phyloP scores from a whole-genome alignment of 495 filamentous ascomycete species.

The Neurospora sp. region DNA sequence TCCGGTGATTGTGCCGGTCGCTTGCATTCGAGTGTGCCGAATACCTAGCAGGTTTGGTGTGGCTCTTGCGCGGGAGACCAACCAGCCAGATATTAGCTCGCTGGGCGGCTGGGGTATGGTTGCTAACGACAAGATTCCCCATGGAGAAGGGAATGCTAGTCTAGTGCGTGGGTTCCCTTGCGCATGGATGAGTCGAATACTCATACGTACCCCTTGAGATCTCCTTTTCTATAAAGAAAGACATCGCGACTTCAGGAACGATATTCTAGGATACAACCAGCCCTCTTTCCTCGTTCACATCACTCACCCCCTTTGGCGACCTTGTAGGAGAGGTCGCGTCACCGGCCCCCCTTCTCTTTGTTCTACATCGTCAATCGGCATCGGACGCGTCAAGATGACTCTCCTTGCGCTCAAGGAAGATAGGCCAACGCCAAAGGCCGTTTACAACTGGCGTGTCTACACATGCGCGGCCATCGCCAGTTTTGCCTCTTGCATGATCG shows the following conservation, averaged over 20 bases:
- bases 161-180: conserved; percentile 1
- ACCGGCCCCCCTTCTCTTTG: not conserved
- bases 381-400: conserved; percentile 35
- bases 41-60: not conserved
- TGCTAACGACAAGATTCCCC: conserved; percentile 3
- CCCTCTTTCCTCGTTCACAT: conserved; percentile 2
- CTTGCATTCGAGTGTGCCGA: not conserved
- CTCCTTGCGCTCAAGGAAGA: conserved; percentile 53
- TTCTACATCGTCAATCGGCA: not conserved
- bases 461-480: conserved; percentile 50
- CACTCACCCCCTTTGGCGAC: not conserved
- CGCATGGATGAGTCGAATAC: not conserved
- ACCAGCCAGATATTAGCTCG: conserved; percentile 2
- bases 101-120: not conserved
- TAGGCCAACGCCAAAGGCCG: conserved; percentile 50
- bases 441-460: conserved; percentile 73
- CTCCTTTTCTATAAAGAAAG: conserved; percentile 8
- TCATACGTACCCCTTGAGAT: not conserved
- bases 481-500: conserved; percentile 62
- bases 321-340: not conserved
- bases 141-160: conserved; percentile 7
- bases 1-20: not conserved
- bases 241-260: not conserved
- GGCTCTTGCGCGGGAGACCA: not conserved
- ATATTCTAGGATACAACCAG: not conserved